Evolutionary conservation across 73 alveolate genomes (phyloP), one percentile per base, ranked within the genome.

Genomic region (Blepharisma japonicum): DNA sequence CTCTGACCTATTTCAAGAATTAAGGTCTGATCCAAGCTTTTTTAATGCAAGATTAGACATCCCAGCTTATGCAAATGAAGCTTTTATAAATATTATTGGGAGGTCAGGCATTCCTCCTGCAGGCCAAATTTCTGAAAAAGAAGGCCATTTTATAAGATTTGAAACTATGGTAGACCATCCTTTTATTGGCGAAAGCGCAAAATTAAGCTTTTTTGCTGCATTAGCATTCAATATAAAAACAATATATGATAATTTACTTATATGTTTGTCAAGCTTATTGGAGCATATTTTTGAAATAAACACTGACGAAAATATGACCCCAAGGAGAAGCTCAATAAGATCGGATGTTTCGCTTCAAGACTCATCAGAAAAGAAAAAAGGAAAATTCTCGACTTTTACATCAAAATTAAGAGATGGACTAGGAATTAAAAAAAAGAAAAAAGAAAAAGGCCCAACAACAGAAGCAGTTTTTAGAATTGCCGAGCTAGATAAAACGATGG

Each of bases 121-220:
- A 14, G 74, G 74, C 11, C 14, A 61, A 61, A 8, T 61, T 18
- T n/a, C 14, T 14, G 74, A 61, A n/a, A 61, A n/a, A 14, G 74
- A 61, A 25, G 23, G 23, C 5, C 14, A 20, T 25, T 61, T 61
- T 25, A 14, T 61, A 61, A 61, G 23, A 25, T 61, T 61, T 61
- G 23, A 61, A 8, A 11, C 46, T 2, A 61, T 61, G 11, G 74
- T n/a, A 20, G 23, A 61, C 14, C 14, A 39, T 25, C 18, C 38
- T 18, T 61, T 61, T 61, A 61, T 61, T 9, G 74, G 74, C 38
- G 74, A 61, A 61, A 61, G 74, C 23, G 74, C 74, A 3, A 61
- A 61, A 25, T 39, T 61, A 14, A 61, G 47, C 46, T 61, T 61
- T 5, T 61, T 61, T 9, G 74, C 74, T n/a, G 46, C 38, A 9